Evolutionary conservation across 495 filamentous ascomycete genomes (phyloP).

Genomic region (Platismatia glauca): DNA sequence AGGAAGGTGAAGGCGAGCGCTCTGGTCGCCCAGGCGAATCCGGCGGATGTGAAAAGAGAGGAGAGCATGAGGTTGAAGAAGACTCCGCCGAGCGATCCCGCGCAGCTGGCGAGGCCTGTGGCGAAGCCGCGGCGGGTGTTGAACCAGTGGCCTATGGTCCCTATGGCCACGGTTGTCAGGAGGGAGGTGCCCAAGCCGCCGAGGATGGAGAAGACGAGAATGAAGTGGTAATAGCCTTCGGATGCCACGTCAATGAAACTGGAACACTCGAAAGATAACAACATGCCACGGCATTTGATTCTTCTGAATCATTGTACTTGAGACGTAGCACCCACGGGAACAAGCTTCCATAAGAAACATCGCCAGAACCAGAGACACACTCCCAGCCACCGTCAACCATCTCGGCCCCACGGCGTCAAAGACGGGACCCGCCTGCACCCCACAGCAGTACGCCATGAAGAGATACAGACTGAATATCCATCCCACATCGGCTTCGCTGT

Average conservation of each 20-base stretch:
- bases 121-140: constrained; percentile 3
- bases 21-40: constrained; percentile 5
- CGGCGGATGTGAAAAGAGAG: background rate
- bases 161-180: constrained; percentile 5
- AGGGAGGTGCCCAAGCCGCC: constrained; percentile 2
- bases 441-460: constrained; percentile 57
- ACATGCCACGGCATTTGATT: background rate
- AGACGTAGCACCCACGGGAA: constrained; percentile 15
- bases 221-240: constrained; percentile 5
- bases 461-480: constrained; percentile 74
- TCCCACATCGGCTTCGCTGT: constrained; percentile 54
- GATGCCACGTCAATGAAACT: background rate
- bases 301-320: background rate
- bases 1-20: background rate
- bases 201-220: constrained; percentile 1
- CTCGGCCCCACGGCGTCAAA: constrained; percentile 51
- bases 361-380: constrained; percentile 38
- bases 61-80: constrained; percentile 8
- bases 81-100: constrained; percentile 3
- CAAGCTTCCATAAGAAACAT: constrained; percentile 37
- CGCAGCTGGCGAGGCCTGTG: constrained; percentile 8
- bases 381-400: constrained; percentile 41
- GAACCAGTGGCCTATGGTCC: constrained; percentile 10
- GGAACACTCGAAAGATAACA: background rate
- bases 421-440: constrained; percentile 50